Evolutionary conservation across 176 grass and related monocot genomes (phyloP).

Genomic region (Avena eriantha): DNA sequence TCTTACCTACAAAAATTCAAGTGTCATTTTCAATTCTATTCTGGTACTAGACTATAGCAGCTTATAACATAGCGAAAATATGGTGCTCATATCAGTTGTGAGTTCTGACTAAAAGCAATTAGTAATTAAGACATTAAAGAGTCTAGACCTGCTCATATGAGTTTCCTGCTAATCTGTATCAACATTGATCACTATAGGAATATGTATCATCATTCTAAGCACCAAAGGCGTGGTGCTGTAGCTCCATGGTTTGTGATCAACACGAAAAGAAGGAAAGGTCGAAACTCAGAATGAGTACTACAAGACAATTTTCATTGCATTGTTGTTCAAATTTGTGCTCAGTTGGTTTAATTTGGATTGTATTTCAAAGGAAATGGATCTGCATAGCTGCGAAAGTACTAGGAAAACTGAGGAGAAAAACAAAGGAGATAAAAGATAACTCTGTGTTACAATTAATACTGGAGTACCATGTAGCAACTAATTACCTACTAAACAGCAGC

Average conservation of each 20-base stretch:
- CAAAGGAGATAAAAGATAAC: not conserved
- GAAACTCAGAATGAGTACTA: no score
- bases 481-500: conserved; percentile 30
- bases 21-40: no score
- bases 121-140: not conserved
- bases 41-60: not conserved
- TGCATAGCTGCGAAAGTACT: not conserved
- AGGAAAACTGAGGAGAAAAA: not conserved
- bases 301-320: not conserved
- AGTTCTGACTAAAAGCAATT: not conserved
- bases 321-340: no score
- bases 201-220: conserved; percentile 14
- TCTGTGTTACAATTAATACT: conserved; percentile 16
- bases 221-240: conserved; percentile 9
- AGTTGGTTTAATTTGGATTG: conserved; percentile 1
- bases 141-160: not conserved
- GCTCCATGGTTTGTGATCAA: not conserved
- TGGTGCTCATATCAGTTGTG: not conserved
- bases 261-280: no score
- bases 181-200: not conserved
- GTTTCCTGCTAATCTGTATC: not conserved
- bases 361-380: conserved; percentile 11
- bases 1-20: no score
- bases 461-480: not conserved
- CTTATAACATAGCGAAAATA: not conserved